Evolutionary conservation across 192 early-diverging fungal genomes (phyloP).

Genomic region (Coemansia nantahalensis): DNA sequence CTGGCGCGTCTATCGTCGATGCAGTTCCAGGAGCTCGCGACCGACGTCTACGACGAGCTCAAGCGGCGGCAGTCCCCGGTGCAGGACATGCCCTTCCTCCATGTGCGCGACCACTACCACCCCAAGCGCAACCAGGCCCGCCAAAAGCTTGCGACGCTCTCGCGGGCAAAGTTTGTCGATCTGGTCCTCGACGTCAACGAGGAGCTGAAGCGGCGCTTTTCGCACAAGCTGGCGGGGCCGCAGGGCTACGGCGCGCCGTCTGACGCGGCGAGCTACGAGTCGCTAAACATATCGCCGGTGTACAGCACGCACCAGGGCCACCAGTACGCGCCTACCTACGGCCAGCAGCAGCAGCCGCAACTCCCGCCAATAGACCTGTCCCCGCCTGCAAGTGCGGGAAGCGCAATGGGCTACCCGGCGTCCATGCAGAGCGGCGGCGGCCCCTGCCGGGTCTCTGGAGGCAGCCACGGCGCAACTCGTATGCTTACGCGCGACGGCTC

Average conservation of each 20-base stretch:
- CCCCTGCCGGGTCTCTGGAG: background rate
- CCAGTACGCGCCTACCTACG: slow-evolving; percentile 8
- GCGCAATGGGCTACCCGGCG: slow-evolving; percentile 14
- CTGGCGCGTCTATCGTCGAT: slow-evolving; percentile 70
- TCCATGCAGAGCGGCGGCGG: slow-evolving; percentile 6
- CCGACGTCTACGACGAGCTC: slow-evolving; percentile 96
- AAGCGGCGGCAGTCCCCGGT: slow-evolving; percentile 54
- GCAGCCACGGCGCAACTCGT: background rate
- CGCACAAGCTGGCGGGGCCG: slow-evolving; percentile 31
- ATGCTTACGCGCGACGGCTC: slow-evolving; percentile 7
- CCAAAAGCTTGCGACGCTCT: slow-evolving; percentile 93
- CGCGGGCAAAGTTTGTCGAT: slow-evolving; percentile 83
- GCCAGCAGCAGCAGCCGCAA: slow-evolving; percentile 2
- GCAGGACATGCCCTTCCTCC: slow-evolving; percentile 68
- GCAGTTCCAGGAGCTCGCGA: slow-evolving; percentile 93
- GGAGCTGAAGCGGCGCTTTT: slow-evolving; percentile 58
- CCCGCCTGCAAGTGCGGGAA: slow-evolving; percentile 29
- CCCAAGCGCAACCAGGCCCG: slow-evolving; percentile 91
- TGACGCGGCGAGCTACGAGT: slow-evolving; percentile 29
- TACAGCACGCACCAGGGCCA: slow-evolving; percentile 17
- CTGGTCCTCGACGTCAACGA: slow-evolving; percentile 86
- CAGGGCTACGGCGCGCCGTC: slow-evolving; percentile 17
- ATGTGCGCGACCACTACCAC: slow-evolving; percentile 85
- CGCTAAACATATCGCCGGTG: slow-evolving; percentile 25
- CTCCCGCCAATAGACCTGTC: slow-evolving; percentile 20